Evolutionary conservation across 2,329 filamentous ascomycete species (phyloP).

Genomic region (Pseudogymnoascus sp.): DNA sequence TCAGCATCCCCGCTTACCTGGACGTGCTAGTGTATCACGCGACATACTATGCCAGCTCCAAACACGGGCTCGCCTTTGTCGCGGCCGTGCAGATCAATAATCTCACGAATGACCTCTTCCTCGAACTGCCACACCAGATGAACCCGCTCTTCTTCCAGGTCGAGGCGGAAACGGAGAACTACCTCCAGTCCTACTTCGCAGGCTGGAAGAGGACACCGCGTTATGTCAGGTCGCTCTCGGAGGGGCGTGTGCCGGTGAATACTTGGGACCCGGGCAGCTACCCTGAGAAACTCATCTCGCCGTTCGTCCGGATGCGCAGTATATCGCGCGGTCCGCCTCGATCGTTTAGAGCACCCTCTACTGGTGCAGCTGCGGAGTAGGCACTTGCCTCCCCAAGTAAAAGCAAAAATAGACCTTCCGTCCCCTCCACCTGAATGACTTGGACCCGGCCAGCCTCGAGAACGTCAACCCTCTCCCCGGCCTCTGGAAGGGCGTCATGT

Average conservation of each 20-base stretch:
- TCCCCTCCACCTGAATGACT: neutral
- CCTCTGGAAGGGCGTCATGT: neutral
- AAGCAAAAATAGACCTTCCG: neutral
- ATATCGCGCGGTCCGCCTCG: neutral
- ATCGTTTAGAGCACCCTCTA: neutral
- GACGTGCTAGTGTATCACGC: neutral
- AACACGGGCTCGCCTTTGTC: neutral
- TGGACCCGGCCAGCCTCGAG: neutral
- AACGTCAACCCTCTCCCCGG: neutral
- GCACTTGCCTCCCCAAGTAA: neutral
- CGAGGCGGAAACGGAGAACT: neutral
- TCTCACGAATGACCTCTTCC: neutral
- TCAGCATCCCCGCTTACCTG: neutral
- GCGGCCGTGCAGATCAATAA: neutral
- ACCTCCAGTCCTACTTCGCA: neutral
- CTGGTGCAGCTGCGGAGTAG: neutral
- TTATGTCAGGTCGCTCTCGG: neutral
- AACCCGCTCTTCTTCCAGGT: neutral
- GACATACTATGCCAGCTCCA: neutral
- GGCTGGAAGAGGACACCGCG: neutral
- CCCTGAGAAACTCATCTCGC: neutral
- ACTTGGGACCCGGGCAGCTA: neutral
- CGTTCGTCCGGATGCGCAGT: neutral
- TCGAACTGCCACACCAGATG: neutral
- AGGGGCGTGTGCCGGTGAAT: neutral